phyloP scores from a whole-genome alignment of 164 flowering plant genomes.

The Vitis riparia region DNA sequence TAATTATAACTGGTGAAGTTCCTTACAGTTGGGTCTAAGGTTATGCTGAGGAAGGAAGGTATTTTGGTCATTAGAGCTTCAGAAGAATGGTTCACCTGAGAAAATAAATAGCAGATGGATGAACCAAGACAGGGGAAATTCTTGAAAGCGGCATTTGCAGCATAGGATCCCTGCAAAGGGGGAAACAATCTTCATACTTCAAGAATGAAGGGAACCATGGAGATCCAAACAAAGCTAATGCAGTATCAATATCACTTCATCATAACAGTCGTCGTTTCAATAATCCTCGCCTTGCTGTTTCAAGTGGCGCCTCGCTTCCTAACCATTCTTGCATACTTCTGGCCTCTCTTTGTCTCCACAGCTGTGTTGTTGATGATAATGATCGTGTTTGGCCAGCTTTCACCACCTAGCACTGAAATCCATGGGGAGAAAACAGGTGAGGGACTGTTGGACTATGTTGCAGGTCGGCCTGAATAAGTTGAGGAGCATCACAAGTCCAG shows the following conservation, averaged over 20 bases:
- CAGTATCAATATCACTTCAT: constrained; percentile 27
- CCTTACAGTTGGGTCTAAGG: too few species aligned
- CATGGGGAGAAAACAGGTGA: constrained; percentile 53
- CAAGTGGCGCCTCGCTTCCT: constrained; percentile 56
- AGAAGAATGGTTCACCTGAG: background rate
- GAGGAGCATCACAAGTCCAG: background rate
- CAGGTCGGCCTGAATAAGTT: constrained; percentile 31
- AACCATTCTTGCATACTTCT: constrained; percentile 61
- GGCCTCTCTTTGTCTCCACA: constrained; percentile 85
- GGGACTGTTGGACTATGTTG: constrained; percentile 65
- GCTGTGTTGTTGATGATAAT: constrained; percentile 47
- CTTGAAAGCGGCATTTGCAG: constrained; percentile 3
- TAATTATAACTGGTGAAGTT: too few species aligned
- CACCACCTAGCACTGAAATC: constrained; percentile 33
- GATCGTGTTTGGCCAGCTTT: constrained; percentile 48
- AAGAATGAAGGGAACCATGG: constrained; percentile 21
- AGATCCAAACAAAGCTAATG: constrained; percentile 29
- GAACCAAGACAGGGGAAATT: background rate
- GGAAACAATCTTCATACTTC: background rate
- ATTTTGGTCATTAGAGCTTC: background rate
- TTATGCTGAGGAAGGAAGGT: background rate
- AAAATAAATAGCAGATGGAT: constrained; percentile 6
- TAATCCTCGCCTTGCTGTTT: constrained; percentile 13
- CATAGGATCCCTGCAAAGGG: constrained; percentile 12
- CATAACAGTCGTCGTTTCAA: constrained; percentile 7